These are phyloP conservation scores for Trichophyton verrucosum DNA, from an alignment of 2,329 filamentous ascomycete species.

Conservation along the genomic window DNA sequence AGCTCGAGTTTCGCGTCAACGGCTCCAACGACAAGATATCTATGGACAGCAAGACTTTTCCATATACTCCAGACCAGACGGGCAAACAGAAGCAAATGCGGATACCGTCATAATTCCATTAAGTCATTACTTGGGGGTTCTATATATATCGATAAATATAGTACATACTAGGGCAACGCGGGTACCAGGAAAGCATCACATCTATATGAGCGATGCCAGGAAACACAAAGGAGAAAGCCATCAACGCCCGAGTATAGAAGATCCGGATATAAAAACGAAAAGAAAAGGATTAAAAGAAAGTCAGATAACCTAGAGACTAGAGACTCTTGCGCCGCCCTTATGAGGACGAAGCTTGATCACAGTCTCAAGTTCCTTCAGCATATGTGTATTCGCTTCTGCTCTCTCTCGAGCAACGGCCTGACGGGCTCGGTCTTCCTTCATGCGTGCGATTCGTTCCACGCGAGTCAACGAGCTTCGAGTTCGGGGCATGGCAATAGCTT, in stretches of 20 bases:
- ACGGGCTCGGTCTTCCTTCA: constrained; percentile 72
- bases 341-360: constrained; percentile 55
- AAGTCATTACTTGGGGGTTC: not conserved
- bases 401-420: constrained; percentile 61
- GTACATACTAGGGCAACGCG: not conserved
- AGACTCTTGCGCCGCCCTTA: constrained; percentile 1
- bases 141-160: not conserved
- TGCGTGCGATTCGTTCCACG: constrained; percentile 76
- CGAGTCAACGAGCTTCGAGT: constrained; percentile 60
- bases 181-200: not conserved
- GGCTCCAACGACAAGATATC: not conserved
- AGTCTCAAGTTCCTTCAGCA: constrained; percentile 86
- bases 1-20: not conserved
- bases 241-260: not conserved
- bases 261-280: not conserved
- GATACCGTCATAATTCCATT: not conserved
- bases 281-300: not conserved
- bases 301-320: not conserved
- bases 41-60: too few species aligned
- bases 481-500: constrained; percentile 69
- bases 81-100: not conserved
- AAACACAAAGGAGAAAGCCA: not conserved
- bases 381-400: constrained; percentile 68
- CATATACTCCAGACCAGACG: not conserved
- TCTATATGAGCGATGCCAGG: not conserved